Percentiles rank a stretch among this genome's conserved stretches.
These are phyloP conservation scores for Fusarium fujikuroi DNA, from an alignment of 2,329 filamentous ascomycete genomes.

Conservation along the genomic window DNA sequence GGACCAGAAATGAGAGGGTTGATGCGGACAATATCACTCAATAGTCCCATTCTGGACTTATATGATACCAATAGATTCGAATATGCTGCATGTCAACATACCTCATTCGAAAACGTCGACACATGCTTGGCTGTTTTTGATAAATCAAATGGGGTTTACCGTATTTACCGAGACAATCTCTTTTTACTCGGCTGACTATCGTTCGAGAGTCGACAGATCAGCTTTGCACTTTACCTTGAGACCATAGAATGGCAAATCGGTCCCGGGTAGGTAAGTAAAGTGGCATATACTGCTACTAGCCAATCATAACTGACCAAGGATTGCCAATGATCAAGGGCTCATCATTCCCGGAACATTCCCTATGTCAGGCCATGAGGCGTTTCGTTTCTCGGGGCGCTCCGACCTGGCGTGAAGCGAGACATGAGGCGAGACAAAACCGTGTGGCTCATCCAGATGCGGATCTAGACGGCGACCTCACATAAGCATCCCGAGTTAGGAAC, in stretches of 20 bases:
- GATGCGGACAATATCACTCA: background rate
- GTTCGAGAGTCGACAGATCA: background rate
- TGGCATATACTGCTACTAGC: background rate
- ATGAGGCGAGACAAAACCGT: conserved; percentile 1
- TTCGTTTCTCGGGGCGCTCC: conserved; percentile 25
- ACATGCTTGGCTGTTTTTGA: background rate
- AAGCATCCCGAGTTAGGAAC: conserved; percentile 12
- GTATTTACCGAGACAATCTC: no score
- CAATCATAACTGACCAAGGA: background rate
- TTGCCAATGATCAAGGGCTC: background rate
- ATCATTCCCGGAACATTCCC: conserved; percentile 11
- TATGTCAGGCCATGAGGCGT: conserved; percentile 19
- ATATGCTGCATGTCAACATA: background rate
- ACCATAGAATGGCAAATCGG: background rate
- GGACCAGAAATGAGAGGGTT: background rate
- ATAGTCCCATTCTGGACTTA: background rate
- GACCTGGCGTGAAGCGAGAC: conserved; percentile 5
- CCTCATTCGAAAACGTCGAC: background rate
- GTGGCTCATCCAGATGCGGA: conserved; percentile 4
- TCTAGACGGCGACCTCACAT: conserved; percentile 17
- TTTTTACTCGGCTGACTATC: background rate
- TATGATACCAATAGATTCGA: background rate
- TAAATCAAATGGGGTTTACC: background rate
- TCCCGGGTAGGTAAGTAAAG: background rate
- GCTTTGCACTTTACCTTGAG: background rate